Base-by-base conservation (phyloP, 169 alveolate species). In the Plasmodium berghei region DNA sequence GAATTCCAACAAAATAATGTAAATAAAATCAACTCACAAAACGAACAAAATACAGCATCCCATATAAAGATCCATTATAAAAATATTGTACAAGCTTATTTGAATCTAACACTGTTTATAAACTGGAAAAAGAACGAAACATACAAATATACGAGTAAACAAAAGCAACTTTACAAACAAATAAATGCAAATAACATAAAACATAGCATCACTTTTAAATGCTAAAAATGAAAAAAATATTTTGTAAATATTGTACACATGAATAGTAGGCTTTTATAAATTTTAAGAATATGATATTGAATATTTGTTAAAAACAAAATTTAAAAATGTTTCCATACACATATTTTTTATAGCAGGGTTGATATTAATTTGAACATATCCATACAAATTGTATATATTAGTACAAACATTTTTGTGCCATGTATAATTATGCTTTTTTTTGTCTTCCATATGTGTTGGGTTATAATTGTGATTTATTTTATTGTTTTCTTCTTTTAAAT, bases 341-440 rank as follows among this genome's bases (percentile, higher is more conserved):
- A 64, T 24, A 86, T 86, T 86, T 70, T 86, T 86, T 20, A 86
- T 66, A 59, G 52, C 45, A 24, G 91, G 86, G 42, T 86, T 86
- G 48, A 86, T 56, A 48, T 74, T 34, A 42, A 86, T 86, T 71
- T 86, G 91, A 59, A 66, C 72, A 72, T 86, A 86, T 73, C 72
- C 91, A 86, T 86, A 86, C 59, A 86, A 40, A 59, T 86, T 86
- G 42, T 69, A 71, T 28, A 86, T 59, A 45, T 86, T 86, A 73
- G 61, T 86, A 56, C 91, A 86, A 86, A 86, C 61, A 26, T 70
- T 69, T 71, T 70, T 86, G 22, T 86, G 91, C 91, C 91, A 86
- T 59, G 56, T 22, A 71, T 59, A 61, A 86, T 69, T 59, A 54
- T 86, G 42, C 5, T 71, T 86, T 58, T 86, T 86, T 59, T 64